Conservation (phyloP, 2,329 filamentous ascomycete species). For the Monilinia laxa region DNA sequence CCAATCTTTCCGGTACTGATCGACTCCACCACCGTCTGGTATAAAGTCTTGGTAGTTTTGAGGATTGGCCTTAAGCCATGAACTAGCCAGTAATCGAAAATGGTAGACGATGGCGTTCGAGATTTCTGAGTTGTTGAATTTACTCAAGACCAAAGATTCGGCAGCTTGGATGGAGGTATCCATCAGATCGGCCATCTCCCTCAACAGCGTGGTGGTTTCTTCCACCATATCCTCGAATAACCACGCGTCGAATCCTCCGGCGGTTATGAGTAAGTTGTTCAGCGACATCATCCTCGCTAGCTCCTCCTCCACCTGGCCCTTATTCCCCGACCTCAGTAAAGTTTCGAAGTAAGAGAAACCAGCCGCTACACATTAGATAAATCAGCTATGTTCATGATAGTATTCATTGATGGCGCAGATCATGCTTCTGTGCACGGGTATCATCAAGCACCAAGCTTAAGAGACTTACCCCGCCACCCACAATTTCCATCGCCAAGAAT, state of each 20-base stretch:
- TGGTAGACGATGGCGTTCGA: slow-evolving; percentile 84
- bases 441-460: slow-evolving; percentile 22
- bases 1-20: slow-evolving; percentile 65
- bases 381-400: slow-evolving; percentile 18
- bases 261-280: slow-evolving; percentile 65
- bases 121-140: slow-evolving; percentile 72
- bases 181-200: slow-evolving; percentile 59
- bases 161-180: slow-evolving; percentile 46
- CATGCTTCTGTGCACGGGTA: slow-evolving; percentile 20
- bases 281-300: slow-evolving; percentile 69
- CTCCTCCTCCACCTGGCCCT: slow-evolving; percentile 66
- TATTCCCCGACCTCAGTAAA: slow-evolving; percentile 67
- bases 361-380: slow-evolving; percentile 61
- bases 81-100: slow-evolving; percentile 75
- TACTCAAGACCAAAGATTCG: slow-evolving; percentile 52
- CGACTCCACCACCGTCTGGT: slow-evolving; percentile 55
- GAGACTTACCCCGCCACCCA: slow-evolving; percentile 86
- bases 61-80: slow-evolving; percentile 76
- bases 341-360: slow-evolving; percentile 92
- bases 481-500: slow-evolving; percentile 94
- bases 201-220: slow-evolving; percentile 67
- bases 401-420: slow-evolving; percentile 18
- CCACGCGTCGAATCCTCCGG: slow-evolving; percentile 69
- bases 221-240: slow-evolving; percentile 83
- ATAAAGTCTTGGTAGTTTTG: slow-evolving; percentile 73